These are phyloP conservation scores for Scortechinia acanthostroma DNA, from an alignment of 2,329 filamentous ascomycete species.

Conservation along the genomic window DNA sequence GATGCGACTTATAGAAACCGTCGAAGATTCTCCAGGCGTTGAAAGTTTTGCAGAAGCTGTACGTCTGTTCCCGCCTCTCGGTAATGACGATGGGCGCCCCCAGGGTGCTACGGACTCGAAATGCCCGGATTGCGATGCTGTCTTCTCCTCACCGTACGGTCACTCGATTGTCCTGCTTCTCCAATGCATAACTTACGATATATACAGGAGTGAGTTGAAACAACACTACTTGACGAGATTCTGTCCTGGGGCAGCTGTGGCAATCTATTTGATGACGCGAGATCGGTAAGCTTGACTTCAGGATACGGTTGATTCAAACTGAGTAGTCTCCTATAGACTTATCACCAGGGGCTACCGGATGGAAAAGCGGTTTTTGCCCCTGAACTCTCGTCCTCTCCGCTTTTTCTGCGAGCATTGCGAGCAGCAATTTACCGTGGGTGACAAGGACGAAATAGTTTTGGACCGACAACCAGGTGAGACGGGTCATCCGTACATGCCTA, in stretches of 20 bases:
- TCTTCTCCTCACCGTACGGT: constrained; percentile 16
- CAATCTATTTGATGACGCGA: constrained; percentile 18
- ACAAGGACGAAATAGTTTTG: too few species aligned
- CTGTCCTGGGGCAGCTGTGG: constrained; percentile 15
- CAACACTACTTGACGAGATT: constrained; percentile 17
- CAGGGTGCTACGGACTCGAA: constrained; percentile 10
- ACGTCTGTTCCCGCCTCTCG: not conserved
- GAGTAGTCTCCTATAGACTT: constrained; percentile 8
- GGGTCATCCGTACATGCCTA: too few species aligned
- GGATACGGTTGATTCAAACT: constrained; percentile 1
- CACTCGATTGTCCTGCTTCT: not conserved
- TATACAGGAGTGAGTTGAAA: constrained; percentile 12
- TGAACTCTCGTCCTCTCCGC: constrained; percentile 14
- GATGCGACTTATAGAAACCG: not conserved
- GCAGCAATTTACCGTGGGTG: constrained; percentile 11
- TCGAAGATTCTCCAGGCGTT: not conserved
- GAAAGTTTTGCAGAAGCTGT: not conserved
- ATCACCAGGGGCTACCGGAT: constrained; percentile 19
- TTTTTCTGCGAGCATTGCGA: constrained; percentile 16
- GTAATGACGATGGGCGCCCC: constrained; percentile 10
- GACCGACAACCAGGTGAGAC: too few species aligned
- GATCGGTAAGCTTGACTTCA: constrained; percentile 12
- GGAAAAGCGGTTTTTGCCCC: constrained; percentile 14
- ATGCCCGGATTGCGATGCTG: constrained; percentile 17
- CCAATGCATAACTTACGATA: constrained; percentile 4